Evolutionary conservation across 108 stramenopile species (phyloP).

Genomic region (Fistulifera pelliculosa): DNA sequence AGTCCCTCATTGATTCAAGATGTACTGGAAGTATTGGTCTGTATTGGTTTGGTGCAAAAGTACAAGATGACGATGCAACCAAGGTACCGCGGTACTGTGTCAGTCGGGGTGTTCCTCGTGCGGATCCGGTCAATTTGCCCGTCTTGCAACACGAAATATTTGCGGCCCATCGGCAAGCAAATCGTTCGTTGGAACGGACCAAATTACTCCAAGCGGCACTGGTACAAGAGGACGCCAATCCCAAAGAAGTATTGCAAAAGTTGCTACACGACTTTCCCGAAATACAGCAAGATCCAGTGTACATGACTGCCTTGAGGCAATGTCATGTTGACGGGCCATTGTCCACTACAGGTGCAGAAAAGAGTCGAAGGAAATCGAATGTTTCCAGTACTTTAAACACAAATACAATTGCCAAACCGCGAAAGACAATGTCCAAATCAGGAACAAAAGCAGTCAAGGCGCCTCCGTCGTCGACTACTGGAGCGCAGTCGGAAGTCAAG

Average conservation of each 20-base stretch:
- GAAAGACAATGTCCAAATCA: too few species aligned
- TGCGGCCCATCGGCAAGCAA: not conserved
- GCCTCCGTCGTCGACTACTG: too few species aligned
- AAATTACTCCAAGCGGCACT: not conserved
- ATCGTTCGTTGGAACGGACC: not conserved
- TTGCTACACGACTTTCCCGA: conserved; percentile 18
- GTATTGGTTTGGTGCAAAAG: conserved; percentile 1
- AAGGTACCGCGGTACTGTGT: conserved; percentile 1
- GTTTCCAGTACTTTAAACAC: too few species aligned
- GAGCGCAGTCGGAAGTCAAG: too few species aligned
- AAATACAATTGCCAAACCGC: too few species aligned
- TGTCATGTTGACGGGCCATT: conserved; percentile 18
- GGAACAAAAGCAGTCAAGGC: too few species aligned
- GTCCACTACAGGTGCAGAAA: too few species aligned
- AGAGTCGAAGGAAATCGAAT: too few species aligned
- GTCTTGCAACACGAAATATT: conserved; percentile 1
- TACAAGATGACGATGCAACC: not conserved
- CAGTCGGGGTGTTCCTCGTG: conserved; percentile 1
- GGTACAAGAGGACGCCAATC: not conserved
- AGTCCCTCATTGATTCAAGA: not conserved
- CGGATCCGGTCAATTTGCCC: not conserved
- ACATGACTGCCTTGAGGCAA: conserved; percentile 30
- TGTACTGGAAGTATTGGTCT: conserved; percentile 2
- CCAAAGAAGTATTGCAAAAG: conserved; percentile 2
- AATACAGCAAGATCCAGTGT: conserved; percentile 28